Evolutionary conservation across 1,284 basidiomycete genomes (phyloP).

Genomic region (Tranzscheliella williamsii): DNA sequence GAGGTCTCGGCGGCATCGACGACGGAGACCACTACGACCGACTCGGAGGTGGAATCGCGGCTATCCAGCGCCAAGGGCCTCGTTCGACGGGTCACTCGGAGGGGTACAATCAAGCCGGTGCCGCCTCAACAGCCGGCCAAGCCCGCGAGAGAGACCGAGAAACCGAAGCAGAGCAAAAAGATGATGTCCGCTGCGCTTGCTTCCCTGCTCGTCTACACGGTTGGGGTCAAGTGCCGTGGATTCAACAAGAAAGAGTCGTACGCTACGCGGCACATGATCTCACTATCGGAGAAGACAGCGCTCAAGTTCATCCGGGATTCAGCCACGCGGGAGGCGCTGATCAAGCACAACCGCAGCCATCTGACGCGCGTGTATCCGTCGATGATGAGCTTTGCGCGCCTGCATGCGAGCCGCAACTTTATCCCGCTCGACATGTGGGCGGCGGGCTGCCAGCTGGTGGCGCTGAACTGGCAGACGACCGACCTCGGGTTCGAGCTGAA

Average conservation of each 20-base stretch:
- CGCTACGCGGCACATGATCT: conserved; percentile 86
- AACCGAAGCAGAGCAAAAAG: conserved; percentile 24
- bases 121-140: background rate
- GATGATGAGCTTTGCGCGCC: conserved; percentile 66
- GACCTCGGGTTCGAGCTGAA: conserved; percentile 75
- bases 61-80: conserved; percentile 37
- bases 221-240: conserved; percentile 91
- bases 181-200: conserved; percentile 75
- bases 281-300: conserved; percentile 76
- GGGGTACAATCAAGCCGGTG: conserved; percentile 3
- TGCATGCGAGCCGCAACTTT: conserved; percentile 70
- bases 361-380: conserved; percentile 88
- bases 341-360: conserved; percentile 86
- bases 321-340: conserved; percentile 67
- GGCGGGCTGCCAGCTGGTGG: conserved; percentile 87
- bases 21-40: conserved; percentile 24
- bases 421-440: conserved; percentile 88
- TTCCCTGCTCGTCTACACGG: conserved; percentile 85
- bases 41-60: conserved; percentile 35
- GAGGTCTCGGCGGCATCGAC: conserved; percentile 18
- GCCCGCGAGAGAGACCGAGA: no score
- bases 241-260: conserved; percentile 88
- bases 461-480: conserved; percentile 94
- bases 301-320: conserved; percentile 44
- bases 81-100: conserved; percentile 32